Evolutionary conservation across 202 grass and related monocot genomes (phyloP).

Genomic region (Digitaria exilis): DNA sequence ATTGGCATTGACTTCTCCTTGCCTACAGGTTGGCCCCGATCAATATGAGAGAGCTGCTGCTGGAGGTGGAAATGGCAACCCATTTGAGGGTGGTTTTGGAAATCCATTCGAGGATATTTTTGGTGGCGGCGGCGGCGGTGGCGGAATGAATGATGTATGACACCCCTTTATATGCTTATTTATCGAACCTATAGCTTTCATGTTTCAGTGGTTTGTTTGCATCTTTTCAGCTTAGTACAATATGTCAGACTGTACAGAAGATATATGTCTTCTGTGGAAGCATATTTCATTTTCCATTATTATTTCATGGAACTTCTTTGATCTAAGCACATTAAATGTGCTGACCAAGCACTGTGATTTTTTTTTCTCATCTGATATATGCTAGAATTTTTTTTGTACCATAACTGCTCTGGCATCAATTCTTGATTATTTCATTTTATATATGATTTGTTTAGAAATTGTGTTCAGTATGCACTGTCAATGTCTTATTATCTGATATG

Average conservation of each 20-base stretch:
- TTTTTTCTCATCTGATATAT: not conserved
- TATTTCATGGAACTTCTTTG: conserved; percentile 19
- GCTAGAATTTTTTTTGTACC: not conserved
- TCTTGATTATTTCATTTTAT: not conserved
- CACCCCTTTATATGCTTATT: conserved; percentile 27
- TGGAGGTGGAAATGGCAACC: conserved; percentile 64
- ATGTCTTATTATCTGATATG: not conserved
- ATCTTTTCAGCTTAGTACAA: conserved; percentile 8
- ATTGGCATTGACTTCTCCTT: conserved; percentile 1
- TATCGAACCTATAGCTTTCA: not conserved
- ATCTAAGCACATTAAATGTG: not conserved
- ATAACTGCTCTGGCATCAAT: conserved; percentile 9
- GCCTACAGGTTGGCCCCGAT: conserved; percentile 69
- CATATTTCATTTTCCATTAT: conserved; percentile 12
- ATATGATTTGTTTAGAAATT: not conserved
- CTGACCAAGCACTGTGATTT: not conserved
- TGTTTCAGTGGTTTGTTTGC: conserved; percentile 23
- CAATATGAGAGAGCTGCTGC: conserved; percentile 75
- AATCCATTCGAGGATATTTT: conserved; percentile 93
- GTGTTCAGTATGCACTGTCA: too few species aligned
- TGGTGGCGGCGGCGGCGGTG: conserved; percentile 39
- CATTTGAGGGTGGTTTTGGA: conserved; percentile 73
- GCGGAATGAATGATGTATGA: conserved; percentile 90
- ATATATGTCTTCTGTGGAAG: not conserved
- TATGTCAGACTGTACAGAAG: not conserved